A percentile compares a stretch with the other conserved stretches of the same genome.
Conservation (phyloP, 2,329 filamentous ascomycete species). For the Dissoconium aciculare region DNA sequence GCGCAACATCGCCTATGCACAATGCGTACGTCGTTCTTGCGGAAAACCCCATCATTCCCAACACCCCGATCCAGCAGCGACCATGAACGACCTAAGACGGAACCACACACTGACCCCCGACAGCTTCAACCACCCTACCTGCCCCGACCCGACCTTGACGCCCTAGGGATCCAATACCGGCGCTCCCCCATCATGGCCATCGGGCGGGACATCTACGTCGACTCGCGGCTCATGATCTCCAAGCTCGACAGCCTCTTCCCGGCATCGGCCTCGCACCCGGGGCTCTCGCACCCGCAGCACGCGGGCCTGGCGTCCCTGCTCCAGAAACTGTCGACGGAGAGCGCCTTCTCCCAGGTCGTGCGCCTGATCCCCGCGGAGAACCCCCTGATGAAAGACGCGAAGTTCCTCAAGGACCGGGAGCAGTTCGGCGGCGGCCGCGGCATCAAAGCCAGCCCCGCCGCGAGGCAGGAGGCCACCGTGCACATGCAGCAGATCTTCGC, state of each 20-base stretch:
- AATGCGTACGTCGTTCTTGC: constrained; percentile 43
- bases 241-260: constrained; percentile 47
- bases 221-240: constrained; percentile 52
- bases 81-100: background rate
- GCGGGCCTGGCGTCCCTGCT: constrained; percentile 41
- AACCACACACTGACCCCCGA: constrained; percentile 1
- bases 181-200: constrained; percentile 55
- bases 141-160: constrained; percentile 49
- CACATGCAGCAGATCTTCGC: constrained; percentile 41
- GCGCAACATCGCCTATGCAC: constrained; percentile 47
- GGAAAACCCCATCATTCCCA: constrained; percentile 1
- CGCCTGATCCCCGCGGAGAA: constrained; percentile 43
- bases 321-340: constrained; percentile 41
- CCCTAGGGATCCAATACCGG: constrained; percentile 49
- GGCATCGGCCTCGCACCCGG: constrained; percentile 11
- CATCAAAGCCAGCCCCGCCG: background rate
- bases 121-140: constrained; percentile 49
- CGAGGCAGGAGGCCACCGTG: constrained; percentile 40
- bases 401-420: constrained; percentile 45
- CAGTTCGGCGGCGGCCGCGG: background rate
- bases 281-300: constrained; percentile 24
- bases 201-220: constrained; percentile 52
- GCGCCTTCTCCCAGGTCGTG: constrained; percentile 39
- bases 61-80: background rate
- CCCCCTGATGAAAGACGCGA: constrained; percentile 41